Evolutionary conservation across 768 basidiomycete genomes (phyloP).

Genomic region (Russula earlei): DNA sequence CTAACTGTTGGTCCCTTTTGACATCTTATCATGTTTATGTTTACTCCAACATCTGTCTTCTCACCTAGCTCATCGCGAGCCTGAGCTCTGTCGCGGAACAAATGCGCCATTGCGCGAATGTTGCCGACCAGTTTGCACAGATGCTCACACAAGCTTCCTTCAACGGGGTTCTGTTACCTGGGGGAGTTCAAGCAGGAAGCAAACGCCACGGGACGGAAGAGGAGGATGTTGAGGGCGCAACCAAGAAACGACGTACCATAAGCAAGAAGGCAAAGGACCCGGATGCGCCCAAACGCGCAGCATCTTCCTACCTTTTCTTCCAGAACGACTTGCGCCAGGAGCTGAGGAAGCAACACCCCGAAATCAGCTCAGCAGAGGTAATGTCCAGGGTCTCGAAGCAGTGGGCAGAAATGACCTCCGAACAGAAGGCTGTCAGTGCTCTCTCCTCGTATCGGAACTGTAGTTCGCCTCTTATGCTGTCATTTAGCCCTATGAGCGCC

Average conservation of each 20-base stretch:
- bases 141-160: conserved; percentile 33
- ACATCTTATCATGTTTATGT: neutral
- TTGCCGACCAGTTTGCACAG: conserved; percentile 52
- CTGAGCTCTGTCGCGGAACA: conserved; percentile 49
- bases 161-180: conserved; percentile 19
- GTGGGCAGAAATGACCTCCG: conserved; percentile 61
- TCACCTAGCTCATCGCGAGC: conserved; percentile 42
- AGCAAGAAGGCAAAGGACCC: conserved; percentile 75
- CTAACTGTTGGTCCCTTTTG: conserved; percentile 23
- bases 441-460: neutral
- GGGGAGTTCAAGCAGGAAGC: conserved; percentile 14
- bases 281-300: conserved; percentile 88
- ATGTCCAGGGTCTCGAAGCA: conserved; percentile 59
- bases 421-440: conserved; percentile 62
- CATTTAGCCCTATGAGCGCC: conserved; percentile 41
- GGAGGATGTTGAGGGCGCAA: conserved; percentile 23
- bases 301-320: conserved; percentile 88
- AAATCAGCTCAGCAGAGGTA: conserved; percentile 61
- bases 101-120: conserved; percentile 51
- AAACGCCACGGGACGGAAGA: conserved; percentile 41
- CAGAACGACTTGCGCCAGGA: conserved; percentile 82
- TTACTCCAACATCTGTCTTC: conserved; percentile 10
- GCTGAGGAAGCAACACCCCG: conserved; percentile 56
- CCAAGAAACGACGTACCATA: conserved; percentile 42
- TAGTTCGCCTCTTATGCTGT: conserved; percentile 15